Evolutionary conservation across 192 early-diverging fungal genomes (phyloP), one percentile per base, ranked within the genome.

Genomic region (Diversispora epigaea): DNA sequence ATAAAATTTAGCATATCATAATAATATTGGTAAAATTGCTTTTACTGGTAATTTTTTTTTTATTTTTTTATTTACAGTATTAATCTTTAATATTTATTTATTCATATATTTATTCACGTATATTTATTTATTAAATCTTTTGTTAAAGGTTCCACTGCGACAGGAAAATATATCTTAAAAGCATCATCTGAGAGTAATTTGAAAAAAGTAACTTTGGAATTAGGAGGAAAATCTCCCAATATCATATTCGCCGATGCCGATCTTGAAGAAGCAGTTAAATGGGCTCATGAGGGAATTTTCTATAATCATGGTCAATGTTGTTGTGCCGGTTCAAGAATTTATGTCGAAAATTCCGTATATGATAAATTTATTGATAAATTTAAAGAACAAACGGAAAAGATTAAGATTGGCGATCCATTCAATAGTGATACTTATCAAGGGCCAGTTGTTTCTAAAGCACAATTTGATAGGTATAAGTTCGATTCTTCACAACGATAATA

Each of bases 271-370:
- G 91, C 91, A 1, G 84, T 94, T 19, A 79, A 82, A 56, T 90
- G 88, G 55, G 82, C 88, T 12, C 80, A 93, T 76, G 78, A 81
- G 12, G 86, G 86, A 67, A 85, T 88, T 15, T 96, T 90, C 80
- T 86, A 85, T 67, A 96, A 95, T 84, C 91, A 94, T 77, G 95
- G 95, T 44, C 93, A 96, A 78, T 87, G 88, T 68, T 95, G 94
- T 79, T 81, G 91, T 67, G 92, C 92, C 73, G 87, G 88, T 21
- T 91, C 91, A 0, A 87, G 95, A 49, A 81, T 95, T 39, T 93
- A 92, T 78, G 89, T 96, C 6, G 84, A 95, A 77, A 80, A 84
- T 5, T 76, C 77, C n/a, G 83, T 95, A 68, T 92, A 91, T 79
- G 81, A 86, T 4, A 76, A 86, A 71, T 96, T 93, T 72, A n/a